Percentiles rank a stretch among this genome's conserved stretches.
Evolutionary conservation across 2,329 filamentous ascomycete genomes (phyloP).

Genomic region (Fusarium sp.): DNA sequence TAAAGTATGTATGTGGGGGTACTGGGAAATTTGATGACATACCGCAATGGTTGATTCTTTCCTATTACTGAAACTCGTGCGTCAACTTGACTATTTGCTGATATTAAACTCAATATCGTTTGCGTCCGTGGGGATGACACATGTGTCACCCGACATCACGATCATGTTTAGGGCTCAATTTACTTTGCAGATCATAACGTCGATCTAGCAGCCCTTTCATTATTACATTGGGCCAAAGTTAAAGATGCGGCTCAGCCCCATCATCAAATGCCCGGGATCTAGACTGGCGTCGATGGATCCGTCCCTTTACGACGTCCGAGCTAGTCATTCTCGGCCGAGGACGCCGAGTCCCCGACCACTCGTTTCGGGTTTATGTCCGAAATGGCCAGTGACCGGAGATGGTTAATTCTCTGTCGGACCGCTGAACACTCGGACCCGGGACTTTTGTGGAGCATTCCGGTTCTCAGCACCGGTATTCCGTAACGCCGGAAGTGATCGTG

Average conservation of each 20-base stretch:
- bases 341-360: background rate
- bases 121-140: background rate
- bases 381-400: background rate
- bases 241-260: slow-evolving; percentile 13
- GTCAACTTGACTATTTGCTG: background rate
- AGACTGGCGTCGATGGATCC: background rate
- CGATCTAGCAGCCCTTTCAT: background rate
- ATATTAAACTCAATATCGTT: background rate
- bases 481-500: background rate
- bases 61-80: background rate
- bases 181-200: slow-evolving; percentile 1
- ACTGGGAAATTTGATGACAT: slow-evolving; percentile 24
- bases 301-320: background rate
- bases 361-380: background rate
- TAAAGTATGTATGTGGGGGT: slow-evolving; percentile 14
- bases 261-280: background rate
- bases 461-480: background rate
- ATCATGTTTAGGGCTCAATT: background rate
- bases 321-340: slow-evolving; percentile 5
- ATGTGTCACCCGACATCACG: background rate
- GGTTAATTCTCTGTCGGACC: slow-evolving; percentile 1
- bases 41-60: slow-evolving; percentile 2
- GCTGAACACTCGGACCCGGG: background rate
- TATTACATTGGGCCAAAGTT: background rate
- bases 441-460: background rate